Evolutionary conservation across 371 early-diverging fungal species (phyloP), one percentile per base, ranked within the genome.

Genomic region (Coemansia sp.): DNA sequence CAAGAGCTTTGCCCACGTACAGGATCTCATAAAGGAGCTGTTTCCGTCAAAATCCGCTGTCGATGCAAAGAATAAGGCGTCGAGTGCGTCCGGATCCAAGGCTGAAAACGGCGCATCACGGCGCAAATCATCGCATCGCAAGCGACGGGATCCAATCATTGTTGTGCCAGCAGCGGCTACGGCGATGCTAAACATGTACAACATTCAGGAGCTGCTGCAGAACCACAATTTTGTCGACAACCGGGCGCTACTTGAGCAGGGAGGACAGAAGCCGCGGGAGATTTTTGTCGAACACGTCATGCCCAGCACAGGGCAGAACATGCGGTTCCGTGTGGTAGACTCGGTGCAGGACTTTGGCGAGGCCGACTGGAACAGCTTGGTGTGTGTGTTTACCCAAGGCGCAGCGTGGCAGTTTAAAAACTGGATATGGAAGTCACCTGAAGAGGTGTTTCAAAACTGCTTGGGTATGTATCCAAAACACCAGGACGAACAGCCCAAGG

Each of bases 341-440:
- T 86, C 85, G 24, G 85, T 89, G 29, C 84, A 90, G 29, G 78
- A 85, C 3, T 82, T 94, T 57, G 83, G 82, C 24, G 84, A 85
- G 26, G 86, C 84, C 6, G 93, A 92, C 63, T 94, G 94, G 93
- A 90, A 93, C 55, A 88, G 91, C 39, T 89, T 97, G 5, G 91
- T 92, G 0, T 93, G 91, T 51, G 94, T 95, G 15, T 92, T 97
- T 75, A 89, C 91, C 13, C 87, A 86, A 46, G 96, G 96, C 26
- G 92, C 91, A 44, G 84, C 85, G 40, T 97, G 97, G 97, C 96
- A 97, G 79, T 94, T 95, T 77, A 92, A 91, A 68, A 87, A 88
- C 23, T 96, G 94, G 94, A 89, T 86, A 67, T 94, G 92, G 87
- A 85, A 85, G 51, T 85, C 87, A 23, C 94, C 95, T 1, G 83